A percentile compares a stretch with the other conserved stretches of the same genome.
Evolutionary conservation across 176 grass and related monocot species (phyloP).

Genomic region (Neostapfia colusana): DNA sequence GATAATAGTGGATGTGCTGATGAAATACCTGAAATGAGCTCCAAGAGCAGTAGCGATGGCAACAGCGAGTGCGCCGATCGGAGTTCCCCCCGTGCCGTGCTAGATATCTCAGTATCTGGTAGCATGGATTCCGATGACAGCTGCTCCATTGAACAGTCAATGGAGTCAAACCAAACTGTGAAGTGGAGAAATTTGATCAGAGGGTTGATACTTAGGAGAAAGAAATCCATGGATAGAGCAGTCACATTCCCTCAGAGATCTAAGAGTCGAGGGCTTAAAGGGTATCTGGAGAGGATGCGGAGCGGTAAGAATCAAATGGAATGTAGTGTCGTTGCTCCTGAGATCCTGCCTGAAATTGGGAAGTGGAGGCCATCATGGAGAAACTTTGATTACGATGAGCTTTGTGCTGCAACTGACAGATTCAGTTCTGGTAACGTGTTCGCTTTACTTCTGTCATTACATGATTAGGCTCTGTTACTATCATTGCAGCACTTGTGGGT

Average conservation of each 20-base stretch:
- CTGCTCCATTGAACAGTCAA: slow-evolving; percentile 50
- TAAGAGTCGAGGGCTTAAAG: slow-evolving; percentile 47
- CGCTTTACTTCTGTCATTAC: slow-evolving; percentile 11
- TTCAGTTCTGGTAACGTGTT: slow-evolving; percentile 74
- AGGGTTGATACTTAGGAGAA: slow-evolving; percentile 69
- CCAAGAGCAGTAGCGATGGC: slow-evolving; percentile 2
- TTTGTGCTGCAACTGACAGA: slow-evolving; percentile 68
- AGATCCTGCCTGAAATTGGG: slow-evolving; percentile 59
- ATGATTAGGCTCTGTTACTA: slow-evolving; percentile 36
- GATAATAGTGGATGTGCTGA: slow-evolving; percentile 16
- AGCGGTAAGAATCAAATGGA: slow-evolving; percentile 59
- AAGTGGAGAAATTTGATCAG: slow-evolving; percentile 77
- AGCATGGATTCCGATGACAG: slow-evolving; percentile 53
- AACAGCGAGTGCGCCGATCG: slow-evolving; percentile 42
- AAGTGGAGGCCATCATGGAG: slow-evolving; percentile 90
- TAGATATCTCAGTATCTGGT: slow-evolving; percentile 54
- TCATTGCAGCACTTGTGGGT: slow-evolving; percentile 41
- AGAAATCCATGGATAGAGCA: slow-evolving; percentile 62
- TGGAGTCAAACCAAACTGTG: slow-evolving; percentile 42
- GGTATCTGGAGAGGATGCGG: slow-evolving; percentile 61
- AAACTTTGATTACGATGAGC: slow-evolving; percentile 82
- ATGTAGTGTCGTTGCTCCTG: slow-evolving; percentile 40
- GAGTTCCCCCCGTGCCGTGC: slow-evolving; percentile 53
- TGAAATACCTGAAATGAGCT: slow-evolving; percentile 32
- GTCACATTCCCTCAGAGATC: slow-evolving; percentile 65